Evolutionary conservation across 768 basidiomycete genomes (phyloP).

Genomic region (Cystofilobasidium bisporidii): DNA sequence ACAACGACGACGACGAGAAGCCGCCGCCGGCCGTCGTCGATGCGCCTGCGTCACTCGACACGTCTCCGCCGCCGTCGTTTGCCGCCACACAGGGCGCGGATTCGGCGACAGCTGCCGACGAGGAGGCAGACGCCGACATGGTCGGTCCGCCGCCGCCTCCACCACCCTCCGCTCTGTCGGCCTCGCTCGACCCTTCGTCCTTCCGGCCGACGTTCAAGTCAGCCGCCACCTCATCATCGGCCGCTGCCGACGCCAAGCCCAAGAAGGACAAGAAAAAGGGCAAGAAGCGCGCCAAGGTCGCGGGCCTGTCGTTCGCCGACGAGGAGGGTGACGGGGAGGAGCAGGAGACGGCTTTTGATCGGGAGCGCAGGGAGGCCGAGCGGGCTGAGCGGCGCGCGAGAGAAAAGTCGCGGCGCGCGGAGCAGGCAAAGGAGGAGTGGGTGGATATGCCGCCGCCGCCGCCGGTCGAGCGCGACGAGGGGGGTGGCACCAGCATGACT

Average conservation of each 20-base stretch:
- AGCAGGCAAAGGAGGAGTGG: slow-evolving; percentile 36
- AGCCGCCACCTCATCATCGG: slow-evolving; percentile 38
- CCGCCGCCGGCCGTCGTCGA: slow-evolving; percentile 48
- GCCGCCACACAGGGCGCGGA: slow-evolving; percentile 48
- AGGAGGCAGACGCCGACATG: slow-evolving; percentile 48
- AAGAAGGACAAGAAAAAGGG: slow-evolving; percentile 48
- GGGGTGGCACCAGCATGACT: too few relatives aligned
- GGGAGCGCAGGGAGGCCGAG: slow-evolving; percentile 43
- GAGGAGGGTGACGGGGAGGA: slow-evolving; percentile 52
- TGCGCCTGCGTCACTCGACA: not conserved
- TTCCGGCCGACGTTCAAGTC: slow-evolving; percentile 82
- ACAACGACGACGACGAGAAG: not conserved
- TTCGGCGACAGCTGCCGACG: slow-evolving; percentile 39
- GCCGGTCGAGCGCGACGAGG: slow-evolving; percentile 32
- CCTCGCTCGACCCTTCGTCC: slow-evolving; percentile 43
- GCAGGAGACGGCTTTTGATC: slow-evolving; percentile 33
- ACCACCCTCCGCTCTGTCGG: slow-evolving; percentile 19
- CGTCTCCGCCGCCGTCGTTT: too few relatives aligned
- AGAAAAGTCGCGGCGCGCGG: slow-evolving; percentile 25
- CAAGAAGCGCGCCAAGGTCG: slow-evolving; percentile 46
- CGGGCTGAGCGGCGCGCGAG: slow-evolving; percentile 39
- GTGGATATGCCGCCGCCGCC: slow-evolving; percentile 13
- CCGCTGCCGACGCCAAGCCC: slow-evolving; percentile 28
- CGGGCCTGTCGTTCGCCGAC: slow-evolving; percentile 65
- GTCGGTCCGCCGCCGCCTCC: slow-evolving; percentile 34